Conservation (phyloP, 1,284 basidiomycete genomes). For the Hemileia vastatrix region DNA sequence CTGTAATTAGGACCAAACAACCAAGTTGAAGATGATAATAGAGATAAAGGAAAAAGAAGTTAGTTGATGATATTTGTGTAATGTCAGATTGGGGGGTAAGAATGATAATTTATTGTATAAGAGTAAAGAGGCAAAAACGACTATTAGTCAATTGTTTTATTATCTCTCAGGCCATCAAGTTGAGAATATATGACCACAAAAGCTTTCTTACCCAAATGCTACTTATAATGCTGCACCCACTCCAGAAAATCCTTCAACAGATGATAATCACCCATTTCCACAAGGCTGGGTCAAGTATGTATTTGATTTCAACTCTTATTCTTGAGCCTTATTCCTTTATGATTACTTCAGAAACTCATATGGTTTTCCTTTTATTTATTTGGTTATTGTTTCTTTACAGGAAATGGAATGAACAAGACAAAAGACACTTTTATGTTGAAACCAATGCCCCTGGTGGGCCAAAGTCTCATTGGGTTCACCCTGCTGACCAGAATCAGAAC, state of each 20-base stretch:
- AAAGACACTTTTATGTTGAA: constrained; percentile 11
- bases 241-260: too few relatives aligned
- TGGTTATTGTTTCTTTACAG: not conserved
- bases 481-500: constrained; percentile 1
- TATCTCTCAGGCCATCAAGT: too few relatives aligned
- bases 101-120: too few relatives aligned
- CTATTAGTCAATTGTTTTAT: too few relatives aligned
- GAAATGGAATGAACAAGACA: constrained; percentile 10
- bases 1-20: not conserved
- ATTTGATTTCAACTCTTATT: not conserved
- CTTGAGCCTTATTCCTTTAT: too few relatives aligned
- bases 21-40: not conserved
- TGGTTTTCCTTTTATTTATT: not conserved
- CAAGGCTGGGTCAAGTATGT: constrained; percentile 14
- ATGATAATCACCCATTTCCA: constrained; percentile 1
- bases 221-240: too few relatives aligned
- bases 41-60: not conserved
- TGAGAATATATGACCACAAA: too few relatives aligned
- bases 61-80: not conserved
- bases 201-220: too few relatives aligned
- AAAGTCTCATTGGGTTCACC: constrained; percentile 17
- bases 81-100: too few relatives aligned
- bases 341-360: too few relatives aligned
- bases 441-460: constrained; percentile 1
- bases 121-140: too few relatives aligned